phyloP scores from a whole-genome alignment of 2,329 filamentous ascomycete genomes.

The Hirsutella minnesotensis region DNA sequence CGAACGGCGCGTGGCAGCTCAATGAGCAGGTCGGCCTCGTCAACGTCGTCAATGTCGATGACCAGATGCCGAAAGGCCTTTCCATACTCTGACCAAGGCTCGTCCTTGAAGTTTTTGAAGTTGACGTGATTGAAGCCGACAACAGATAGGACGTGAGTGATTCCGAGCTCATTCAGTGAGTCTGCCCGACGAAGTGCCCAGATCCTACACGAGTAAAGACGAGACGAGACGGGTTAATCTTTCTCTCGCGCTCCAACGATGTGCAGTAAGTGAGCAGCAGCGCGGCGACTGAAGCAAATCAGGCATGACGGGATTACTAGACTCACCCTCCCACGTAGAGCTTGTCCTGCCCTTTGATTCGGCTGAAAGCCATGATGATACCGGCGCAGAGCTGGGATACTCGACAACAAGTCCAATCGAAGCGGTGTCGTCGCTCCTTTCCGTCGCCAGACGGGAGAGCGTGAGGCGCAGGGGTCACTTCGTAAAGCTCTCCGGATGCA shows the following conservation, averaged over 20 bases:
- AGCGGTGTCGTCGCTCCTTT: no score
- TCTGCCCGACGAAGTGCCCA: slow-evolving; percentile 65
- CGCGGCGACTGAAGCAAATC: not conserved
- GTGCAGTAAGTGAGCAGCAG: not conserved
- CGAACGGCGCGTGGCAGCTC: slow-evolving; percentile 67
- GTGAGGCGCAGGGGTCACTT: no score
- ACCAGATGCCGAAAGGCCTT: slow-evolving; percentile 58
- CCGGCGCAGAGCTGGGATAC: slow-evolving; percentile 9
- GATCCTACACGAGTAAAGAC: slow-evolving; percentile 42
- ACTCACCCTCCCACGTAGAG: slow-evolving; percentile 29
- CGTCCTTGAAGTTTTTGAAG: slow-evolving; percentile 33
- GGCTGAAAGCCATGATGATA: slow-evolving; percentile 28
- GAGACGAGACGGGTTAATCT: not conserved
- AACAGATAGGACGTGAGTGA: slow-evolving; percentile 87
- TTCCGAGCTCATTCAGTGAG: slow-evolving; percentile 57
- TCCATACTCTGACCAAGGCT: slow-evolving; percentile 35
- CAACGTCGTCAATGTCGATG: slow-evolving; percentile 82
- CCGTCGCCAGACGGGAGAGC: no score
- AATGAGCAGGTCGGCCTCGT: slow-evolving; percentile 75
- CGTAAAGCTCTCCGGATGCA: no score
- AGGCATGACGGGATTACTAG: slow-evolving; percentile 3
- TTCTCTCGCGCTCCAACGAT: not conserved
- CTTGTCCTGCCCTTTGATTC: slow-evolving; percentile 27
- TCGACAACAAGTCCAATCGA: no score
- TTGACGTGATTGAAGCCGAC: slow-evolving; percentile 39